Percentiles rank a stretch among this genome's conserved stretches.
phyloP scores from a whole-genome alignment of 805 yeast species.

The Kodamaea fukazawae region DNA sequence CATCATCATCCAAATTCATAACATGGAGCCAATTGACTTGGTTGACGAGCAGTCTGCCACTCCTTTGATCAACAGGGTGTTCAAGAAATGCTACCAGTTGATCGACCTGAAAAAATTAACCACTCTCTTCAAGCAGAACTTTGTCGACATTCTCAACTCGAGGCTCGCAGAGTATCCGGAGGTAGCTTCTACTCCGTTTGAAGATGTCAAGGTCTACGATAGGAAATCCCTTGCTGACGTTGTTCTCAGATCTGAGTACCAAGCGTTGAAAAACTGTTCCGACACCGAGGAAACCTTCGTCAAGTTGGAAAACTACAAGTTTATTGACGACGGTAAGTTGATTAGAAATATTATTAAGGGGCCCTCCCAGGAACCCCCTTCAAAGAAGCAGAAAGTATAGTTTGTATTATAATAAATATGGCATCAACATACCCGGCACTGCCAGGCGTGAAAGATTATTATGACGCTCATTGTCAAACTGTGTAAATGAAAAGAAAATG shows the following conservation, averaged over 20 bases:
- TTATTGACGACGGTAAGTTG: conserved; percentile 59
- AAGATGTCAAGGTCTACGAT: conserved; percentile 7
- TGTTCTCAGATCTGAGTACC: conserved; percentile 56
- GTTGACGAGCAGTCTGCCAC: conserved; percentile 19
- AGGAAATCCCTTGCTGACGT: conserved; percentile 48
- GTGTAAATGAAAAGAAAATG: no score
- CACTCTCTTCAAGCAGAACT: conserved; percentile 25
- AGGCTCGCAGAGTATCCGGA: conserved; percentile 51
- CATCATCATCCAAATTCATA: conserved; percentile 25
- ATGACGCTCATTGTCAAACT: no score
- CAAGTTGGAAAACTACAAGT: conserved; percentile 28
- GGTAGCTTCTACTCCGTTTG: conserved; percentile 21
- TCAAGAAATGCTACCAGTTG: conserved; percentile 60
- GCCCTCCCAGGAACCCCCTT: conserved; percentile 6
- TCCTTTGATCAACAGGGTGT: conserved; percentile 46
- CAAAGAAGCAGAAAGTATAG: conserved; percentile 7
- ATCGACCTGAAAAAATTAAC: conserved; percentile 53
- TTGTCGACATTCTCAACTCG: conserved; percentile 28
- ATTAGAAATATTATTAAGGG: conserved; percentile 56
- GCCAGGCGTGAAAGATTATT: no score
- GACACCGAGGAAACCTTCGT: conserved; percentile 25
- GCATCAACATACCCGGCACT: neutral
- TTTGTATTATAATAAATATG: conserved; percentile 2
- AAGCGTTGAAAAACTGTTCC: conserved; percentile 44
- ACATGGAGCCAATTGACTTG: conserved; percentile 18